Evolutionary conservation across 345 rosid species (phyloP), one percentile per base, ranked within the genome.

Genomic region (Salix arbutifolia): DNA sequence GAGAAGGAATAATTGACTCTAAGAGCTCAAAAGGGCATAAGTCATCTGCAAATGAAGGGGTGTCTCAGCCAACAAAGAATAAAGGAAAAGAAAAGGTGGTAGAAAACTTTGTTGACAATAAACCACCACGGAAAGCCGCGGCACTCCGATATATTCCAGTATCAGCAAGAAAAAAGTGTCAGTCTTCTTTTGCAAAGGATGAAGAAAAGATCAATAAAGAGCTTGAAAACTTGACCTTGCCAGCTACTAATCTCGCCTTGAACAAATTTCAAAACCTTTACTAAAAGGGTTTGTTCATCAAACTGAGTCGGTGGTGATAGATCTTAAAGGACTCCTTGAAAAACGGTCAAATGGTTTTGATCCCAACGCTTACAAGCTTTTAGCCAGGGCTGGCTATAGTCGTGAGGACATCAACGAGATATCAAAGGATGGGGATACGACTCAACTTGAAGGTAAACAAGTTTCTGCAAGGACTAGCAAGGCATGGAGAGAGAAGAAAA

Each of bases 291-390:
- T 73, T 25, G 28, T 23, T 13, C 68, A 26, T 8, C 52, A 38
- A 19, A 61, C 33, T 4, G 3, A n/a, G 19, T 31, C 21, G 13
- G 56, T 50, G 21, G 56, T 18, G 56, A 50, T 48, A 17, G 1
- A 50, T 50, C 8, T 6, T 18, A 50, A 5, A 50, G 23, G 31
- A 8, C 60, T 66, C 5, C 48, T 65, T 1, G 13, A 30, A 1
- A 75, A 9, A 33, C 17, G 44, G 7, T 26, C 17, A 6, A 21
- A 65, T 28, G 77, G 61, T 1, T 74, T 65, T n/a, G 56, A 76
- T 28, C 56, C 68, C 5, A 76, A 69, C 6, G 46, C 74, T 40
- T 76, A 68, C 33, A 69, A 38, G 50, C 52, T 70, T 12, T 58
- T 76, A 17, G 72, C 78, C 0, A 76, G 18, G 21, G 62, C 5